These are phyloP conservation scores for Spencermartinsiella europaea DNA, from an alignment of 805 yeast genomes.

Conservation along the genomic window DNA sequence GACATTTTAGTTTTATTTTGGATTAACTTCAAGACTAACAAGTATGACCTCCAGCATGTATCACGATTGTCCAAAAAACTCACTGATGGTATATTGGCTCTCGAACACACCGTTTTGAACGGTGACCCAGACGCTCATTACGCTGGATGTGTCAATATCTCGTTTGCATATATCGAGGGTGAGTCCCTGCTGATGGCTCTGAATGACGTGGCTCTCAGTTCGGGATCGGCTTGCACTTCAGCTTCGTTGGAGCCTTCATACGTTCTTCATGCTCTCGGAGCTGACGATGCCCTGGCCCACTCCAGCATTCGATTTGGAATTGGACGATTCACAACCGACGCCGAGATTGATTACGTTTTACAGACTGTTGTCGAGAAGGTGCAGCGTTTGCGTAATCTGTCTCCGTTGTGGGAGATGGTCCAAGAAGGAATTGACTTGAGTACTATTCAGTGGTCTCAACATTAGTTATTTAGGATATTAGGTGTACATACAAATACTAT, in stretches of 20 bases:
- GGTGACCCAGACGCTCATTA: constrained; percentile 74
- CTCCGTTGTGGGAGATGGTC: constrained; percentile 99
- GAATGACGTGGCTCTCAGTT: constrained; percentile 91
- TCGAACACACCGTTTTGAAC: constrained; percentile 85
- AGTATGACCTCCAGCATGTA: constrained; percentile 67
- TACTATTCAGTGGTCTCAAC: constrained; percentile 97
- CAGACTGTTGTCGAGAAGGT: constrained; percentile 86
- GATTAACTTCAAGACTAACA: no score
- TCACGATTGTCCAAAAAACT: constrained; percentile 65
- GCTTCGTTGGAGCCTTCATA: constrained; percentile 97
- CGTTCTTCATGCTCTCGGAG: constrained; percentile 93
- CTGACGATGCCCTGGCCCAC: constrained; percentile 97
- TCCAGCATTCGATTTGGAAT: constrained; percentile 97
- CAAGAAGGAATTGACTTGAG: constrained; percentile 95
- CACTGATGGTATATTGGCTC: constrained; percentile 62
- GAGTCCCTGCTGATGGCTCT: constrained; percentile 96
- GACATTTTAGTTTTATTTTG: no score
- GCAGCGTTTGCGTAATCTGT: constrained; percentile 80
- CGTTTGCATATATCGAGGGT: constrained; percentile 97
- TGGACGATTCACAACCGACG: constrained; percentile 96
- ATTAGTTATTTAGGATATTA: constrained; percentile 36
- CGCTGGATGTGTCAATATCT: constrained; percentile 93
- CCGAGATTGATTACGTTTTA: constrained; percentile 89
- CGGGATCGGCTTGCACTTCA: constrained; percentile 98
- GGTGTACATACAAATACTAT: neutral